A percentile compares a stretch with the other conserved stretches of the same genome.
Conservation (phyloP, 2,329 filamentous ascomycete species). For the Stachybotrys chartarum region DNA sequence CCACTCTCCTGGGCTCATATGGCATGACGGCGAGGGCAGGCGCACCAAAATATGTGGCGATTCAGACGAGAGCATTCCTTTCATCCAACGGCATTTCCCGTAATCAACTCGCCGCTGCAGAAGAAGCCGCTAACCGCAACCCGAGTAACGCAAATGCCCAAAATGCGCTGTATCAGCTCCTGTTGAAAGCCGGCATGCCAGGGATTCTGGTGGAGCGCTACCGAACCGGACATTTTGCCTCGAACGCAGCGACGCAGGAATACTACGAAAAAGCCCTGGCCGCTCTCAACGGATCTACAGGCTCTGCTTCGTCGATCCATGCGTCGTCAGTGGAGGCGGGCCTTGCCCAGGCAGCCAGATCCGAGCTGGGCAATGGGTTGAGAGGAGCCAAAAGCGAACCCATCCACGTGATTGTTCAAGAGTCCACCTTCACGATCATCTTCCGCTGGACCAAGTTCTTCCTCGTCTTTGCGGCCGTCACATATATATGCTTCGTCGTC, state of each 20-base stretch:
- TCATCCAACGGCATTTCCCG: constrained; percentile 44
- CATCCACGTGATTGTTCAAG: constrained; percentile 94
- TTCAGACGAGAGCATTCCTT: constrained; percentile 30
- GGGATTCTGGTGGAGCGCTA: constrained; percentile 88
- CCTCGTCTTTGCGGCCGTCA: constrained; percentile 67
- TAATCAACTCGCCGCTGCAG: constrained; percentile 72
- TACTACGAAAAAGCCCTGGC: constrained; percentile 70
- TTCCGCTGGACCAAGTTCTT: constrained; percentile 93
- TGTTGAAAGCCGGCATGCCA: constrained; percentile 88
- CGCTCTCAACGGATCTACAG: constrained; percentile 21
- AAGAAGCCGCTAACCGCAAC: constrained; percentile 90
- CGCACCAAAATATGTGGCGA: neutral
- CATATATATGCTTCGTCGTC: constrained; percentile 71
- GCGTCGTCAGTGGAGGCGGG: constrained; percentile 18
- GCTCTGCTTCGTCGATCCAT: constrained; percentile 13
- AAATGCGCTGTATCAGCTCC: constrained; percentile 86
- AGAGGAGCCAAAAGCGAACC: constrained; percentile 73
- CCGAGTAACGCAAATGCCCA: constrained; percentile 81
- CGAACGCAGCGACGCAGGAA: constrained; percentile 69
- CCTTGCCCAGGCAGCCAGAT: constrained; percentile 18
- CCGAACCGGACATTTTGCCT: constrained; percentile 76
- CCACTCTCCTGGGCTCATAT: too few relatives aligned
- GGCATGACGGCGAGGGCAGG: neutral
- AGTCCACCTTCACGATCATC: constrained; percentile 68
- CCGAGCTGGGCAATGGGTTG: constrained; percentile 11